Evolutionary conservation across 192 early-diverging fungal species (phyloP).

Genomic region (Glomus cerebriforme): DNA sequence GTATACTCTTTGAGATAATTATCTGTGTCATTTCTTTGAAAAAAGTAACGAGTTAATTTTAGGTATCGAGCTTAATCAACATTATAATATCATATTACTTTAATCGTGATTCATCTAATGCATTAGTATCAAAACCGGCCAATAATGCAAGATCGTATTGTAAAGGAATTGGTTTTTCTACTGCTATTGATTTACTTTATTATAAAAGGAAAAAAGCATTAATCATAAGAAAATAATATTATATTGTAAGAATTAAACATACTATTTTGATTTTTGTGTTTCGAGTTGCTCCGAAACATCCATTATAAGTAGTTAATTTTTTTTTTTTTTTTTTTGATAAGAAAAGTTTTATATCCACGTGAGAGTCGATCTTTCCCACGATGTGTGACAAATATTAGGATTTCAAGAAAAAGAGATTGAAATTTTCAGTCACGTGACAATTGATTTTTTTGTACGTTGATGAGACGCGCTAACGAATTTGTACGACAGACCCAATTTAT

Average conservation of each 20-base stretch:
- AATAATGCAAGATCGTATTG: conserved; percentile 90
- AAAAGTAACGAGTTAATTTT: conserved; percentile 18
- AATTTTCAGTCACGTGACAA: too few relatives aligned
- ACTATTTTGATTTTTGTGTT: conserved; percentile 44
- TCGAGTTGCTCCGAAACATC: conserved; percentile 45
- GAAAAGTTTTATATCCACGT: too few relatives aligned
- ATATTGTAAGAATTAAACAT: conserved; percentile 25
- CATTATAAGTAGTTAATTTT: conserved; percentile 19
- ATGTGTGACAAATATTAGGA: too few relatives aligned
- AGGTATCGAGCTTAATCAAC: neutral
- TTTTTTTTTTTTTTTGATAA: too few relatives aligned
- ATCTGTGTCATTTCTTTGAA: conserved; percentile 49
- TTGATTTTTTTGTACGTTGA: too few relatives aligned
- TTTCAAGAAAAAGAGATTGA: too few relatives aligned
- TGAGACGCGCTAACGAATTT: too few relatives aligned
- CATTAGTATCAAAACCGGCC: conserved; percentile 78
- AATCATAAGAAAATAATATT: neutral
- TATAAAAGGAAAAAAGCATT: neutral
- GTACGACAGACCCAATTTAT: too few relatives aligned
- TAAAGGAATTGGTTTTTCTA: conserved; percentile 79
- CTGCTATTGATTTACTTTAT: conserved; percentile 70
- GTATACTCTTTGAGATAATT: conserved; percentile 68
- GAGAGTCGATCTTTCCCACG: too few relatives aligned
- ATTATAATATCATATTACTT: conserved; percentile 38
- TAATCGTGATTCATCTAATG: conserved; percentile 66